Evolutionary conservation across 1,139 yeast species (phyloP), one percentile per base, ranked within the genome.

Genomic region (Pichia sp.): DNA sequence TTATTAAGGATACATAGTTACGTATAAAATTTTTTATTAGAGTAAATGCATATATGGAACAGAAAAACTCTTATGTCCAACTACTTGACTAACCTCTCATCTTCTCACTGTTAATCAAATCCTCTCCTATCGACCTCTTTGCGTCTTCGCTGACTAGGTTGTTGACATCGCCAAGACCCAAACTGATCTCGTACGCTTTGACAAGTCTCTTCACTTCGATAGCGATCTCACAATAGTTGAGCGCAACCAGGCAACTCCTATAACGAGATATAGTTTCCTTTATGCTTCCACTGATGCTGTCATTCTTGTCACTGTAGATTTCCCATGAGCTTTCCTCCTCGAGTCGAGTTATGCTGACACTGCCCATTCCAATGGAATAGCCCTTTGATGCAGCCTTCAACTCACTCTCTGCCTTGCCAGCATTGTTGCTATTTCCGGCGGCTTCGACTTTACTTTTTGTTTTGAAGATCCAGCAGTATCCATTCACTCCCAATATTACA

Each of bases 311-410:
- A 54, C 95, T 86, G 71, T 95, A 95, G 52, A 95, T 93, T 66
- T 92, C 96, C 92, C 95, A 85, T 1, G 97, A 87, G 49, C 96
- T 87, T 66, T 91, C 96, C 67, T 93, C 97, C 67, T 95, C 98
- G 50, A 93, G 73, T 62, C 95, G 77, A 6, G 97, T 91, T 55
- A 93, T 87, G 5, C 93, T 79, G 1, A 84, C 81, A 20, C 81
- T 75, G 4, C 80, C 88, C 55, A 77, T 74, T 1, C 89, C 87
- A 8, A 86, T 81, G 27, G 75, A 75, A 60, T 81, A 81, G 2
- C 70, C 69, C 6, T 61, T 61, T 0, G 70, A 66, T 6, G 71
- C 55, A 27, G 70, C 67, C n/a, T 76, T 62, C 0, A 78, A 69
- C n/a, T 80, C 76, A 46, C 74, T 74, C 50, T 66, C 70, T 27